Percentiles rank a stretch among this genome's conserved stretches.
Evolutionary conservation across 805 yeast genomes (phyloP).

Genomic region (Suhomyces sp.): DNA sequence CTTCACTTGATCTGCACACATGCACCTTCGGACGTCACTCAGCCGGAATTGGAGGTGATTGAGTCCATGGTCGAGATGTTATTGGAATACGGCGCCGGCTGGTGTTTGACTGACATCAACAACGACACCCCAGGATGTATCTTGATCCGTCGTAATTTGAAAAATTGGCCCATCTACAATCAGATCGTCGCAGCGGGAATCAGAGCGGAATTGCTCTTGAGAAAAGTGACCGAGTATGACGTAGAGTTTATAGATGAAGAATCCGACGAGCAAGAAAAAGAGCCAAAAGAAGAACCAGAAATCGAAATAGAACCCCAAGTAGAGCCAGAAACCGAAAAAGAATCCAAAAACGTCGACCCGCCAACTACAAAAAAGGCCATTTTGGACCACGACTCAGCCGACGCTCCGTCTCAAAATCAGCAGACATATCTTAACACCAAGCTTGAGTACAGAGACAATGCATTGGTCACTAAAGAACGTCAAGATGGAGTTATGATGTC

Average conservation of each 20-base stretch:
- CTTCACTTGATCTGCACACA: constrained; percentile 65
- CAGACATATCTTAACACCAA: constrained; percentile 61
- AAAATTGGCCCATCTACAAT: constrained; percentile 38
- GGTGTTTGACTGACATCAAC: constrained; percentile 75
- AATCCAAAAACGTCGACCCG: neutral
- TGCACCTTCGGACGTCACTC: constrained; percentile 44
- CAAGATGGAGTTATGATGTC: constrained; percentile 97
- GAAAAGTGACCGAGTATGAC: constrained; percentile 64
- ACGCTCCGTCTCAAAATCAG: constrained; percentile 63
- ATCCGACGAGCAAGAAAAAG: neutral
- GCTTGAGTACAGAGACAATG: constrained; percentile 63
- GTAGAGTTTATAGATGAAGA: constrained; percentile 53
- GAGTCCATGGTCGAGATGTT: constrained; percentile 57
- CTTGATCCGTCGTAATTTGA: constrained; percentile 50
- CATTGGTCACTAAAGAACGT: constrained; percentile 68
- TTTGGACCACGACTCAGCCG: constrained; percentile 8
- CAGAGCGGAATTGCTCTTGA: constrained; percentile 76
- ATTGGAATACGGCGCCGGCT: constrained; percentile 87
- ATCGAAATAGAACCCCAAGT: neutral
- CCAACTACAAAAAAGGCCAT: constrained; percentile 4
- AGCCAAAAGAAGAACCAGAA: neutral
- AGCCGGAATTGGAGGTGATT: constrained; percentile 44
- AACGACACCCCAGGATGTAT: constrained; percentile 85
- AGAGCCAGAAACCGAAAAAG: neutral
- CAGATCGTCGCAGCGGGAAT: constrained; percentile 81